These are phyloP conservation scores for Rhypophila decipiens DNA, from an alignment of 495 filamentous ascomycete species.

Conservation along the genomic window DNA sequence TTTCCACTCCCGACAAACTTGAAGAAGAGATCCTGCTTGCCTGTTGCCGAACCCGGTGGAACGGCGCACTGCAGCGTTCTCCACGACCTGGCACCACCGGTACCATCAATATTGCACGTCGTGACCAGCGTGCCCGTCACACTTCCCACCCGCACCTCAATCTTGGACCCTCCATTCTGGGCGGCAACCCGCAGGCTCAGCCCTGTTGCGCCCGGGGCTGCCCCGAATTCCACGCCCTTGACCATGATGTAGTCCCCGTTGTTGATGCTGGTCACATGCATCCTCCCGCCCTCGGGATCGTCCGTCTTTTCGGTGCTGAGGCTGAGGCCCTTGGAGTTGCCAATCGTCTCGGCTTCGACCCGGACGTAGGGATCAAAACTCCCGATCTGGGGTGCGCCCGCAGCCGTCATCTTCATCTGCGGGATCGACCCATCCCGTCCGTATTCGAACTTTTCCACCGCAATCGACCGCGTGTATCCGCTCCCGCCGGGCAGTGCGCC, in stretches of 20 bases:
- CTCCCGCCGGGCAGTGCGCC: constrained; percentile 23
- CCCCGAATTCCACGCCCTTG: constrained; percentile 16
- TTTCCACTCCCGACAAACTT: constrained; percentile 6
- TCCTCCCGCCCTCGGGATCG: constrained; percentile 8
- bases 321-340: not conserved
- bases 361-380: not conserved
- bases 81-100: constrained; percentile 12
- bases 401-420: constrained; percentile 21
- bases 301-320: constrained; percentile 1
- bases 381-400: constrained; percentile 9
- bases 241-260: constrained; percentile 17
- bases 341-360: not conserved
- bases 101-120: constrained; percentile 11
- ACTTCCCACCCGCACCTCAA: constrained; percentile 11
- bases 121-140: constrained; percentile 8
- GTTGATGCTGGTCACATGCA: constrained; percentile 10
- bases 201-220: constrained; percentile 1
- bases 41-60: constrained; percentile 3
- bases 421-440: constrained; percentile 23
- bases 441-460: constrained; percentile 22
- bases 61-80: constrained; percentile 9
- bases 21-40: constrained; percentile 15
- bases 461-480: constrained; percentile 20
- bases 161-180: constrained; percentile 5
- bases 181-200: constrained; percentile 11